Conservation (phyloP, 352 stramenopile species). For the Phytophthora chlamydospora region DNA sequence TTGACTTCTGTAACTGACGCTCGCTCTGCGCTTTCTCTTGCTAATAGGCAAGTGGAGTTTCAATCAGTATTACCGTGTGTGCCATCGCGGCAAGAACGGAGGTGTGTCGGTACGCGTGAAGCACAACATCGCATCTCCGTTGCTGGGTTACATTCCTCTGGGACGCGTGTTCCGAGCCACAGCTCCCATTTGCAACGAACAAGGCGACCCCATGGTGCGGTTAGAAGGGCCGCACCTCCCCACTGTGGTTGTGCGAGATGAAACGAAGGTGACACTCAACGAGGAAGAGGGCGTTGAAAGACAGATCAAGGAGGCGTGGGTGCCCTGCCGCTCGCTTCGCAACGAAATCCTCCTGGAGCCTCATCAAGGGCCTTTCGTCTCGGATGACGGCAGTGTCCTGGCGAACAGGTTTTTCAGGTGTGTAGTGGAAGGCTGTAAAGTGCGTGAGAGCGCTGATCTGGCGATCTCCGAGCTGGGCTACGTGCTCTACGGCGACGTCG, state of each 20-base stretch:
- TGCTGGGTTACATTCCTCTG: conserved; percentile 65
- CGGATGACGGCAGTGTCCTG: not conserved
- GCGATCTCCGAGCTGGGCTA: conserved; percentile 72
- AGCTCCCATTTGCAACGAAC: conserved; percentile 68
- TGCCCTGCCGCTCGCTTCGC: conserved; percentile 74
- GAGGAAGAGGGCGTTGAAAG: conserved; percentile 20
- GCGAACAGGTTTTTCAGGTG: conserved; percentile 58
- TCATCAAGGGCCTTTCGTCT: conserved; percentile 53
- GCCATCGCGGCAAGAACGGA: conserved; percentile 69
- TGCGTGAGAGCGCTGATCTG: conserved; percentile 53
- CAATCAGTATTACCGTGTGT: conserved; percentile 68
- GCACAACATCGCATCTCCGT: conserved; percentile 69
- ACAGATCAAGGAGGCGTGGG: conserved; percentile 55
- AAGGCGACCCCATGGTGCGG: conserved; percentile 78
- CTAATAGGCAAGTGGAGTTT: conserved; percentile 70
- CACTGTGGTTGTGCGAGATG: conserved; percentile 35
- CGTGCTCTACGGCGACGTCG: conserved; percentile 75
- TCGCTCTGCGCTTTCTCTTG: not conserved
- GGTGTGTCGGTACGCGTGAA: conserved; percentile 71
- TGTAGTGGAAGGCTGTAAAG: conserved; percentile 83
- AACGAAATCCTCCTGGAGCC: conserved; percentile 76
- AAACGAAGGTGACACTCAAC: conserved; percentile 16
- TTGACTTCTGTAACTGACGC: not conserved
- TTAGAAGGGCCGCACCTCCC: conserved; percentile 50
- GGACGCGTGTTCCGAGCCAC: conserved; percentile 70